Evolutionary conservation across 768 basidiomycete genomes (phyloP), one percentile per base, ranked within the genome.

Genomic region (Macrolepiota albuminosa): DNA sequence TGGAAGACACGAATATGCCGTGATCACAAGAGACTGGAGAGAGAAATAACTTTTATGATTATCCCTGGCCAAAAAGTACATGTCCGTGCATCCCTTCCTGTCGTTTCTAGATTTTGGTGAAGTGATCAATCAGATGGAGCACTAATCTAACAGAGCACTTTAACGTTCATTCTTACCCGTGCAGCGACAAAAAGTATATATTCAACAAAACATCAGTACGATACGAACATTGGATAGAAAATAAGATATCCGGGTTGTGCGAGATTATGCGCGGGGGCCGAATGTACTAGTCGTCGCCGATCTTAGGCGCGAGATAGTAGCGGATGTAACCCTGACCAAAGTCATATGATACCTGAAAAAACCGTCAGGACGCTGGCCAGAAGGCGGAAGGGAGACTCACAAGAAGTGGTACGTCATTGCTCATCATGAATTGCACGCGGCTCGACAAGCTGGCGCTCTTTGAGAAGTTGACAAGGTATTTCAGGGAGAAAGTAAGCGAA

Each of bases 271-370:
- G 4, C 14, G 21, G 11, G 3, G 1, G 34, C 18, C 33, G 24
- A 24, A 2, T 8, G 26, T 14, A 42, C 33, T 58, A 63, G 14
- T 94, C 91, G 65, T 94, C 91, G 36, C 90, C 89, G 61, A 95
- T 95, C 79, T 98, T 98, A 26, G 95, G 95, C 47, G 95, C 95
- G 57, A 98, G 83, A 80, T 95, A 98, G 81, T 96, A 98, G 62
- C 89, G 84, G 71, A 98, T 92, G 66, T 83, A 80, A 1, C 95
- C 95, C 69, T 91, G 88, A 48, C 85, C 86, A 67, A 97, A 98
- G 62, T 88, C 85, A 74, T 95, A 98, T 42, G 88, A 86, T 46
- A 95, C 91, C 91, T 93, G 45, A 6, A 31, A 34, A 24, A 54
- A 3, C 11, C n/a, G 10, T 54, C 40, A 43, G 26, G 21, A 0